Conservation (phyloP, 2,329 filamentous ascomycete species). For the Rhynchosporium secalis region DNA sequence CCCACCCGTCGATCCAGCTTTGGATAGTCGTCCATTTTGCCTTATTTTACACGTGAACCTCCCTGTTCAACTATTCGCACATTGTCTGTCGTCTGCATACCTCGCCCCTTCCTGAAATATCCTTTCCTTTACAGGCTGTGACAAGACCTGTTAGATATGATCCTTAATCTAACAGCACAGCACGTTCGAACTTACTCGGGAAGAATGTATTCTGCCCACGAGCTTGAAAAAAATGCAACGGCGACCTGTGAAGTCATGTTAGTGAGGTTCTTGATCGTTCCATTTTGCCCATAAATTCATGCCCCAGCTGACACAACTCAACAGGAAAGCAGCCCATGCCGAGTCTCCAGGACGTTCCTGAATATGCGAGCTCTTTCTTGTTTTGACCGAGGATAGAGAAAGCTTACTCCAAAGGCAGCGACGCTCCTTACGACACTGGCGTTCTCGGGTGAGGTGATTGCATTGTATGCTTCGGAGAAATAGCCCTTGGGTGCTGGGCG, state of each 20-base stretch:
- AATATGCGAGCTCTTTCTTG: neutral
- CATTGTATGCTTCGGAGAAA: slow-evolving; percentile 58
- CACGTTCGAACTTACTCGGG: slow-evolving; percentile 53
- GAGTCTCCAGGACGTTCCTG: neutral
- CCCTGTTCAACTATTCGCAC: slow-evolving; percentile 6
- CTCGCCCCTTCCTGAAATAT: neutral
- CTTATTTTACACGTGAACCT: slow-evolving; percentile 15
- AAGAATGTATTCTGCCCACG: slow-evolving; percentile 66
- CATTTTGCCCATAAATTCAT: neutral
- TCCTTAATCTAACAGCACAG: neutral
- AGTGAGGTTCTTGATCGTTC: slow-evolving; percentile 4
- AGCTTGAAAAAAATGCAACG: slow-evolving; percentile 66
- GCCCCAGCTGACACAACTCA: neutral
- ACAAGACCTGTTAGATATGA: neutral
- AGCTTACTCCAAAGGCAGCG: slow-evolving; percentile 66
- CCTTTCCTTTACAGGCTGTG: slow-evolving; percentile 18
- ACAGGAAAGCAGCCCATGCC: neutral
- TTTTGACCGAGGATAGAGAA: neutral
- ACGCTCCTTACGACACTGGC: slow-evolving; percentile 67
- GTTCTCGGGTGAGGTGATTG: slow-evolving; percentile 67
- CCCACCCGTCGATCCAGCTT: neutral
- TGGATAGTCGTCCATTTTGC: neutral
- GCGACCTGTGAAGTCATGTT: slow-evolving; percentile 52
- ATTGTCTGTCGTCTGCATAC: neutral
- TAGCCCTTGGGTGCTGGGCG: slow-evolving; percentile 51